These are phyloP conservation scores for Dictyostelium capitatum DNA, from an alignment of 78 protist genomes.

Conservation along the genomic window DNA sequence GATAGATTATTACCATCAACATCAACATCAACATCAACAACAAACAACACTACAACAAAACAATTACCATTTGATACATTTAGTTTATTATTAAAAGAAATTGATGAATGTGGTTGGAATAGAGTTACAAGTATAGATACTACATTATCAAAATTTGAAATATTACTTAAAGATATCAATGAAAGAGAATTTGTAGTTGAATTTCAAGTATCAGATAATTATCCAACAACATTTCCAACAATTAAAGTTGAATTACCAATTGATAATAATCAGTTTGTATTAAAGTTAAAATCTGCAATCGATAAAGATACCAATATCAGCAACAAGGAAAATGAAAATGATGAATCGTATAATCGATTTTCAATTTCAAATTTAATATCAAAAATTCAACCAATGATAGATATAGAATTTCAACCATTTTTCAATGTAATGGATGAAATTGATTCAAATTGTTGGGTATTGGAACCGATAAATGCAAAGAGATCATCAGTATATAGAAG, in stretches of 20 bases:
- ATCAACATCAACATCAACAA: constrained; percentile 11
- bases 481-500: background rate
- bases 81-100: constrained; percentile 15
- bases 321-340: background rate
- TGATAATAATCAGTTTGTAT: too few species aligned
- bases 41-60: background rate
- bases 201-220: background rate
- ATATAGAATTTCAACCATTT: constrained; percentile 15
- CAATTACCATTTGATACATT: constrained; percentile 55
- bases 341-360: background rate
- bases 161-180: background rate
- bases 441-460: constrained; percentile 38
- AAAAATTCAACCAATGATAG: background rate
- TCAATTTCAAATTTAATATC: constrained; percentile 7
- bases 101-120: constrained; percentile 67
- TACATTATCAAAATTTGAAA: background rate
- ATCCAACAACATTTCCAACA: background rate
- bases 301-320: background rate
- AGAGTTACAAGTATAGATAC: constrained; percentile 27
- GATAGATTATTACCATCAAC: constrained; percentile 13
- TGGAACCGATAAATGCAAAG: constrained; percentile 47
- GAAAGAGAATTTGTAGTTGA: constrained; percentile 17
- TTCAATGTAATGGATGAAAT: constrained; percentile 67
- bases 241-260: background rate
- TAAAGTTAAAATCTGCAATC: background rate